Evolutionary conservation across 2,329 filamentous ascomycete genomes (phyloP).

Genomic region (Nemania diffusa): DNA sequence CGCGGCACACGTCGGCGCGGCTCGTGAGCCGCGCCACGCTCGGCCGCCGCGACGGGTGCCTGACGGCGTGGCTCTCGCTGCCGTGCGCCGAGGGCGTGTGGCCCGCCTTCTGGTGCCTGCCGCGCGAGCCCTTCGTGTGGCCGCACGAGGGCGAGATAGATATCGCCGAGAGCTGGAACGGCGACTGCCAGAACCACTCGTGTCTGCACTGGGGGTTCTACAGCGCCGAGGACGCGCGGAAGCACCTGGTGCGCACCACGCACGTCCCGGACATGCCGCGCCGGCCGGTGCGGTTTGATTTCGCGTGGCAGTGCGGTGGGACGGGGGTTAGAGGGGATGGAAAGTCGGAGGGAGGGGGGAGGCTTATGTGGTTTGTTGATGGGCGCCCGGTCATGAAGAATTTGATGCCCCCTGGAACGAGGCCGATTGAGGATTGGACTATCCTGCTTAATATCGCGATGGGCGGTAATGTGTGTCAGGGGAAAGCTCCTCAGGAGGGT

Average conservation of each 20-base stretch:
- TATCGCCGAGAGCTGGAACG: slow-evolving; percentile 71
- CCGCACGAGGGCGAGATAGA: slow-evolving; percentile 69
- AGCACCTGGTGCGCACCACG: slow-evolving; percentile 66
- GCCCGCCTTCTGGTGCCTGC: slow-evolving; percentile 71
- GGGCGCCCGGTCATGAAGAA: slow-evolving; percentile 67
- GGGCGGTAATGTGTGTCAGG: slow-evolving; percentile 68
- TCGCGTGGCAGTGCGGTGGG: slow-evolving; percentile 64
- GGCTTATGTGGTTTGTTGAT: slow-evolving; percentile 69
- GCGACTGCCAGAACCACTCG: slow-evolving; percentile 63
- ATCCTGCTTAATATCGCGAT: slow-evolving; percentile 70
- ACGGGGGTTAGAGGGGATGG: slow-evolving; percentile 55
- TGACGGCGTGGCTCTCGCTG: slow-evolving; percentile 62
- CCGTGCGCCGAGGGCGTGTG: slow-evolving; percentile 67
- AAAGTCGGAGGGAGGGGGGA: slow-evolving; percentile 55
- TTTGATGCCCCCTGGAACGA: slow-evolving; percentile 61
- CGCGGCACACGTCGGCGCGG: slow-evolving; percentile 65
- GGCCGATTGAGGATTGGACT: slow-evolving; percentile 65
- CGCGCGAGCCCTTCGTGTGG: slow-evolving; percentile 67
- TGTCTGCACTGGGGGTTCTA: slow-evolving; percentile 70
- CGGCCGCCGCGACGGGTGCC: slow-evolving; percentile 60
- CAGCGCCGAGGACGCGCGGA: slow-evolving; percentile 63
- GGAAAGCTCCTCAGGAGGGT: slow-evolving; percentile 62
- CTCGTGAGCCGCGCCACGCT: slow-evolving; percentile 65
- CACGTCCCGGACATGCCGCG: slow-evolving; percentile 59
- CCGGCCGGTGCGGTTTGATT: slow-evolving; percentile 62